Evolutionary conservation across 1,139 yeast species (phyloP), one percentile per base, ranked within the genome.

Genomic region (Pichia sp.): DNA sequence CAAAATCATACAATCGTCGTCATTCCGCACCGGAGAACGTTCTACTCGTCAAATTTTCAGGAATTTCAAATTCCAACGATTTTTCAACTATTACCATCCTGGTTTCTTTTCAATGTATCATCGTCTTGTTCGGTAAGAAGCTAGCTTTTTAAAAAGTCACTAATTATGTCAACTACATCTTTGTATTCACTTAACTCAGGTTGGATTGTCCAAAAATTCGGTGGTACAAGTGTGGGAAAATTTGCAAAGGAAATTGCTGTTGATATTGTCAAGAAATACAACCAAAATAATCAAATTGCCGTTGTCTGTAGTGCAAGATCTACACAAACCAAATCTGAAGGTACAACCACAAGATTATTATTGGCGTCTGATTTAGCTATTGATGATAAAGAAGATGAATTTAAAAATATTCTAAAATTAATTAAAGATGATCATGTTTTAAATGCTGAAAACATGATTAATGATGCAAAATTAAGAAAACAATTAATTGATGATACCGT

Each of bases 181-280:
- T 45, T 60, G 25, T 46, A 48, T 13, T 53, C 61, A 4, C 43
- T 56, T 2, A 50, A 53, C 6, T 59, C 65, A 4, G 80, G 80
- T 20, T 90, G 97, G 97, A 70, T 92, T 23, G 85, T 92, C 9
- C 98, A 92, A 66, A 92, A 92, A 67, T 92, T 87, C 61, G 98
- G 98, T 40, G 98, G 98, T 46, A 92, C 98, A n/a, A 83, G 95
- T 41, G 96, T 92, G 36, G 98, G 98, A 29, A 92, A 92, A 65
- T 90, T 90, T 65, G 87, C 97, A 7, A 79, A 75, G 47, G 77
- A 82, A 55, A 92, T 92, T 47, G 90, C 89, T 18, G 85, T 85
- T 55, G 87, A 88, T 56, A 88, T 92, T 45, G 85, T 89, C 48
- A 79, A 80, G 61, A 79, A 72, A 32, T 86, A 81, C 62, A 72